Conservation (phyloP, 306 rosid genomes). For the Mimosa pudica region DNA sequence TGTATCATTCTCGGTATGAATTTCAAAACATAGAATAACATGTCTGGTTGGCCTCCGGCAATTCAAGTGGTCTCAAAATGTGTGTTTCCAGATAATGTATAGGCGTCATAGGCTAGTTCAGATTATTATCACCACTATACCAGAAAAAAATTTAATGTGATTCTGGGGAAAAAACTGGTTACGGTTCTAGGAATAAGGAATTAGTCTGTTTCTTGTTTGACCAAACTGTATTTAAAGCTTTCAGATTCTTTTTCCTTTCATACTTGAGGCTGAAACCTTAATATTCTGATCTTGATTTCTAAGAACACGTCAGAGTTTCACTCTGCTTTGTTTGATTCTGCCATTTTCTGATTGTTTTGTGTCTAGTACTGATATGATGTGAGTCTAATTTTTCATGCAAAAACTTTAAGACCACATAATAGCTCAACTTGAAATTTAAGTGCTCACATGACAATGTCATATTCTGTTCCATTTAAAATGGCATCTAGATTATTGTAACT, state of each 20-base stretch:
- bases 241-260: background rate
- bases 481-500: background rate
- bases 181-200: background rate
- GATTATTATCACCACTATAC: background rate
- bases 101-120: conserved; percentile 34
- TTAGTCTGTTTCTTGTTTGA: background rate
- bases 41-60: conserved; percentile 65
- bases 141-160: conserved; percentile 5
- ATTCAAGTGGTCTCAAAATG: conserved; percentile 44
- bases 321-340: conserved; percentile 20
- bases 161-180: conserved; percentile 14
- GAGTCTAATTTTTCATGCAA: conserved; percentile 34
- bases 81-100: conserved; percentile 41
- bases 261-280: background rate
- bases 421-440: background rate
- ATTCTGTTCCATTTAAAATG: conserved; percentile 29
- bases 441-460: conserved; percentile 33
- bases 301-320: background rate
- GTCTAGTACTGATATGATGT: conserved; percentile 19
- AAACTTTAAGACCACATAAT: background rate
- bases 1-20: conserved; percentile 31
- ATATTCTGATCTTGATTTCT: background rate
- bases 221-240: background rate
- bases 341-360: conserved; percentile 29
- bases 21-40: conserved; percentile 34